Percentiles rank a stretch among this genome's conserved stretches.
phyloP scores from a whole-genome alignment of 257 asterid genomes.

The Ilex asprella region DNA sequence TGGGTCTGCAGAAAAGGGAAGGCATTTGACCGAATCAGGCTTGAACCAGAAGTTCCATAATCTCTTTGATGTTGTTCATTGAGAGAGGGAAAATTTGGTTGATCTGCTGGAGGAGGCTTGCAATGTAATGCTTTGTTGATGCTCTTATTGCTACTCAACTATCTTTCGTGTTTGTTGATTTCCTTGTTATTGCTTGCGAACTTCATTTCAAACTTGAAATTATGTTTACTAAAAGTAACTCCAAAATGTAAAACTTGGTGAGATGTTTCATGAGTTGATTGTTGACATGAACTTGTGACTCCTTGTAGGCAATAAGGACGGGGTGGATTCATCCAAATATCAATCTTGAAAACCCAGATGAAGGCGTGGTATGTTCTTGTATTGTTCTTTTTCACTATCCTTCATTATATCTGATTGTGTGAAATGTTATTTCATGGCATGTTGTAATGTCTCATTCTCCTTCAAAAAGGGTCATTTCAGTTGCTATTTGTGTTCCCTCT shows the following conservation, averaged over 20 bases:
- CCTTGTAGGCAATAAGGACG: slow-evolving; percentile 76
- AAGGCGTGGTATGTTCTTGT: slow-evolving; percentile 68
- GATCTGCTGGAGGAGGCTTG: no score
- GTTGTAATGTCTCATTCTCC: background rate
- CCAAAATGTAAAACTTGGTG: no score
- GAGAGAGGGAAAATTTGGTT: no score
- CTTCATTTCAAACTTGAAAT: background rate
- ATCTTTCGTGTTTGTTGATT: background rate
- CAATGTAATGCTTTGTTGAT: background rate
- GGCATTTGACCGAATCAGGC: slow-evolving; percentile 5
- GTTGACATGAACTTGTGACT: slow-evolving; percentile 10
- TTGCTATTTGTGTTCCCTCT: background rate
- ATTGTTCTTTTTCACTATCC: slow-evolving; percentile 12
- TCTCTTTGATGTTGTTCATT: no score
- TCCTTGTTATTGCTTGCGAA: background rate
- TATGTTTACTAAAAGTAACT: no score
- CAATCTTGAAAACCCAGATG: slow-evolving; percentile 90
- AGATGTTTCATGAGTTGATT: background rate
- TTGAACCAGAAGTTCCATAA: no score
- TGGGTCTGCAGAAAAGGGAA: background rate
- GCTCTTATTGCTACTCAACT: background rate
- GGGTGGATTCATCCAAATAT: slow-evolving; percentile 98
- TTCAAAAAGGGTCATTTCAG: background rate
- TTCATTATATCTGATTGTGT: background rate
- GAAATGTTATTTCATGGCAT: background rate